Evolutionary conservation across 2,329 filamentous ascomycete species (phyloP), one percentile per base, ranked within the genome.

Genomic region (Shiraia sp.): DNA sequence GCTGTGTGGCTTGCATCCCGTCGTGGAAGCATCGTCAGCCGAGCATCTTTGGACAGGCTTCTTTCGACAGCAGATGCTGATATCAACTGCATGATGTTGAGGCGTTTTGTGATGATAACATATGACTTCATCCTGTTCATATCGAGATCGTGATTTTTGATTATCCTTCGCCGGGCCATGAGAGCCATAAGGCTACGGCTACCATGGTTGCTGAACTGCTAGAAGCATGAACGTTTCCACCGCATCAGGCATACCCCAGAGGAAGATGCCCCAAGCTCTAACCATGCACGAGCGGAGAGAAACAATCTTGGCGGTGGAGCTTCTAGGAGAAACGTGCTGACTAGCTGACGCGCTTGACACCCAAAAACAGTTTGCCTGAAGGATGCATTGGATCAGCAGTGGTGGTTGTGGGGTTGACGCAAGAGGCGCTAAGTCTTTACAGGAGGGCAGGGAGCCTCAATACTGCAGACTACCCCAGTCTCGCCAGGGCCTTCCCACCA

Each of bases 31-130:
- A 39, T 33, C 54, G 61, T 62, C 59, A 62, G 60, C 59, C 58
- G 47, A 64, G 55, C 53, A 38, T 36, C 49, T 50, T 63, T 61
- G 51, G 36, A 41, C 38, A 57, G 55, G 54, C 63, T 65, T 66
- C 60, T 66, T 64, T 64, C 42, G 42, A 66, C 61, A 42, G 53
- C 48, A 40, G 26, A 33, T 33, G 37, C 45, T 47, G n/a, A n/a
- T n/a, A n/a, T n/a, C n/a, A n/a, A n/a, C n/a, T n/a, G n/a, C 29
- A 28, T 35, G 37, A 40, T 47, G 32, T 33, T 36, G 40, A 14
- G 23, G 35, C 27, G 2, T n/a, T 33, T 10, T 12, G 13, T 30
- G 17, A 24, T 17, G 25, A n/a, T 31, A 34, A 32, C 30, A 32
- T 15, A 25, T 27, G 12, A 23, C 15, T 17, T 28, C 17, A n/a